Base-by-base conservation (phyloP, 768 basidiomycete species). In the Tricholoma sp. region DNA sequence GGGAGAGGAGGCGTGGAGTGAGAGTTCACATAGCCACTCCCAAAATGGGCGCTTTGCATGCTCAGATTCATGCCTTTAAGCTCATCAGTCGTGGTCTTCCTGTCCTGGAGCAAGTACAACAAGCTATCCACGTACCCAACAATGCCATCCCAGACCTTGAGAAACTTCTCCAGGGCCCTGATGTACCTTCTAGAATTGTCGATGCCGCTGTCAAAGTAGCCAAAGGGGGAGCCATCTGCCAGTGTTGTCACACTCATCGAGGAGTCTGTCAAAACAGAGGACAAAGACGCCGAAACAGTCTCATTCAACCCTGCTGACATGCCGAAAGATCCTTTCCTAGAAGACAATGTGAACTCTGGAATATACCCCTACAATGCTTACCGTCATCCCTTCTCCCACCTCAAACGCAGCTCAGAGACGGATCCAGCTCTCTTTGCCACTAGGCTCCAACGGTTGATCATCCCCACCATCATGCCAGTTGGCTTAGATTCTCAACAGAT, bases 281-380 rank as follows among this genome's bases (percentile, higher is more conserved):
- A 88, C 36, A 66, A 76, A 10, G 70, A 77, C 12, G 58, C 67
- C 0, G 70, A 76, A 11, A 59, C 68, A 1, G 59, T 72, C 6
- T 67, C 77, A 34, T 70, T 82, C 6, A 79, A 85, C 53, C 72
- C 80, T 8, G 73, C 79, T 2, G 83, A 88, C 59, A 66, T 86
- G 47, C 86, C 91, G 24, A 88, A 88, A 59, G 88, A 85, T 0
- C 83, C 84, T 5, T 86, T 84, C 71, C 75, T 90, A 31, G 93
- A 96, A 58, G 88, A 89, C 66, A 84, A 95, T 67, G 74, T 81
- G 52, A 77, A 82, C 56, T 94, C 92, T 0, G 82, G 84, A 39
- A 86, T 95, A 57, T 94, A 95, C 64, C 94, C 94, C 2, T 95
- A 94, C 76, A 96, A 96, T 68, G 87, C 94, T 17, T 95, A 84